These are phyloP conservation scores for Penicillium robsamsonii DNA, from an alignment of 495 filamentous ascomycete species.

Conservation along the genomic window DNA sequence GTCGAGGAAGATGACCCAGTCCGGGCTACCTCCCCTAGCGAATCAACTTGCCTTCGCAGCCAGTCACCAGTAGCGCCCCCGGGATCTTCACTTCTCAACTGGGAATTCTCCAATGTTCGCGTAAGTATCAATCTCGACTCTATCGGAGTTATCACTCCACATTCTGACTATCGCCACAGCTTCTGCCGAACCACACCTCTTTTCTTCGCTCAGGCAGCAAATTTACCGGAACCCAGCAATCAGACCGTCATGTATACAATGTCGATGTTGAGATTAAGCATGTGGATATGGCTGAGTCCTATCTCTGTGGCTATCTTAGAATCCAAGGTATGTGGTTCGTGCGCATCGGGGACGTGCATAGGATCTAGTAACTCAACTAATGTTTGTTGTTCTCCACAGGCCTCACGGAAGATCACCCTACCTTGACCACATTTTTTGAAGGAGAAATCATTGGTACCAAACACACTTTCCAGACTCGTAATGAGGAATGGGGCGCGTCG, in stretches of 20 bases:
- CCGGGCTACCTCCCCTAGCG: constrained; percentile 36
- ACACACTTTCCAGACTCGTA: constrained; percentile 87
- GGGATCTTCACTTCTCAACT: constrained; percentile 52
- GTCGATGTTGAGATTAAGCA: constrained; percentile 97
- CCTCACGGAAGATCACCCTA: constrained; percentile 91
- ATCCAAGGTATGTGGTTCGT: constrained; percentile 75
- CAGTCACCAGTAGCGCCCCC: constrained; percentile 32
- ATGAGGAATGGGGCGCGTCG: constrained; percentile 86
- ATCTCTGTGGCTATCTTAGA: constrained; percentile 90
- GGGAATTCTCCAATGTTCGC: constrained; percentile 65
- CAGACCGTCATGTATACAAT: constrained; percentile 85
- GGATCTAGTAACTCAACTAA: constrained; percentile 16
- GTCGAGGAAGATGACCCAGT: constrained; percentile 39
- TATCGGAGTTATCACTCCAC: not conserved
- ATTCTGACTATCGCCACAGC: constrained; percentile 24
- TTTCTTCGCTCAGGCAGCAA: constrained; percentile 84
- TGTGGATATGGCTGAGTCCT: constrained; percentile 92
- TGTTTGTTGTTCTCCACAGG: constrained; percentile 48
- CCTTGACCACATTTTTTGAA: constrained; percentile 96
- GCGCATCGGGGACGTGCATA: constrained; percentile 14
- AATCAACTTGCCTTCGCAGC: constrained; percentile 28
- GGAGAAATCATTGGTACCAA: constrained; percentile 97
- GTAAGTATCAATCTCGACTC: constrained; percentile 39
- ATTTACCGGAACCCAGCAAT: constrained; percentile 88
- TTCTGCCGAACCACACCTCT: constrained; percentile 58